Base-by-base conservation (phyloP, 2,329 filamentous ascomycete genomes). In the Pyrenochaeta sp. region DNA sequence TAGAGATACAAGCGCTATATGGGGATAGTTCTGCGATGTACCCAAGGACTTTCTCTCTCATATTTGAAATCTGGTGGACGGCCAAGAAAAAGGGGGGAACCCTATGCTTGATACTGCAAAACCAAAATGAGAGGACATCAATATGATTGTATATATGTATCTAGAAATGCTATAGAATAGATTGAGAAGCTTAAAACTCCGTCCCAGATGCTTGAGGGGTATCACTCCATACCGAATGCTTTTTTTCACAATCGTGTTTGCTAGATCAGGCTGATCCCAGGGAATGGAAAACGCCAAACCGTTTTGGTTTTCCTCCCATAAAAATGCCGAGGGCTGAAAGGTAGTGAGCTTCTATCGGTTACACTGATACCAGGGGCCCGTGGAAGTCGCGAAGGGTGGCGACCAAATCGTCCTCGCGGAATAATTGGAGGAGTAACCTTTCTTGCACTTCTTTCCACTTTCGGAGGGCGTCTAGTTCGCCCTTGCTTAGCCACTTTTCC, bases 351-450 rank as follows among this genome's bases (percentile, higher is more conserved):
- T n/a, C n/a, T n/a, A n/a, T n/a, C n/a, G n/a, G 11, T 52, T 60
- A 67, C 35, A 58, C 53, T 7, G 68, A 67, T n/a, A 67, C 45
- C 30, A 75, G 36, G 0, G 73, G 69, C 7, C 72, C 71, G 15
- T 65, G 59, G 43, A 71, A 81, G 58, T 99, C 95, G 58, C 90
- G 83, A 63, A 98, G 83, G 11, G 95, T 84, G 21, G 89, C 89
- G 41, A 98, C 88, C 62, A 97, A 81, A 46, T 95, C 90, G 77
- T 99, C 95, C 62, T 97, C 81, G 56, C 91, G 84, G 72, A 85
- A 85, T 10, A 97, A 82, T 76, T 97, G 92, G 1, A 87, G 86
- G 31, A 96, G 79, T 33, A 99, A 79, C 78, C 89, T 89, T 67
- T 89, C 86, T 63, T 89, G 85, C 51, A 81, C 80, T 43, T 83